phyloP scores from a whole-genome alignment of 768 basidiomycete genomes.

The Cystobasidium tubakii region DNA sequence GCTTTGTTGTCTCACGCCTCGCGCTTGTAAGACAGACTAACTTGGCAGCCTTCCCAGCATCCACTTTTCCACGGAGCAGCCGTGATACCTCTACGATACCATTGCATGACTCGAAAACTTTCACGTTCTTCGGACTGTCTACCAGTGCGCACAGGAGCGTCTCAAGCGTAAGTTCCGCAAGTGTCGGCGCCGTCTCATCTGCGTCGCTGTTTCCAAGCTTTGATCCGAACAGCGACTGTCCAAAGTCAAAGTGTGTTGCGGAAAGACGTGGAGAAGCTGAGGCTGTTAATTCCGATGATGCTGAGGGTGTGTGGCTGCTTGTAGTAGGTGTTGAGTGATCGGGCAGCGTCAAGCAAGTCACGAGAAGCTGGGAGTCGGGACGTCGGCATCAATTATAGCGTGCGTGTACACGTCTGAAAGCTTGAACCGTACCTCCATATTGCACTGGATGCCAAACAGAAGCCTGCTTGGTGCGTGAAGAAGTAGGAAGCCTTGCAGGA shows the following conservation, averaged over 20 bases:
- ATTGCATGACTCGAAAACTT: conserved; percentile 19
- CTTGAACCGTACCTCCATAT: conserved; percentile 32
- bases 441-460: conserved; percentile 28
- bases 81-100: conserved; percentile 32
- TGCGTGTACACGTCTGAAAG: too few relatives aligned
- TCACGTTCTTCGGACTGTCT: conserved; percentile 26
- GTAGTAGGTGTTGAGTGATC: not conserved
- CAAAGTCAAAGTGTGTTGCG: conserved; percentile 31
- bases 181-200: not conserved
- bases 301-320: not conserved
- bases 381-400: not conserved
- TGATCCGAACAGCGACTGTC: not conserved
- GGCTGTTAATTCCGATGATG: not conserved
- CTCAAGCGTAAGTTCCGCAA: conserved; percentile 30
- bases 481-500: conserved; percentile 37
- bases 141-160: conserved; percentile 37
- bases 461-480: conserved; percentile 32
- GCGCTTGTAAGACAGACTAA: conserved; percentile 1
- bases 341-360: conserved; percentile 24
- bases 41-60: conserved; percentile 25
- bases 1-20: too few relatives aligned
- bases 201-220: not conserved
- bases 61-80: conserved; percentile 27
- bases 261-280: conserved; percentile 8
- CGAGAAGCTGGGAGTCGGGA: conserved; percentile 1